Conservation (phyloP, 2,329 filamentous ascomycete species). For the Thermoascus crustaceus region DNA sequence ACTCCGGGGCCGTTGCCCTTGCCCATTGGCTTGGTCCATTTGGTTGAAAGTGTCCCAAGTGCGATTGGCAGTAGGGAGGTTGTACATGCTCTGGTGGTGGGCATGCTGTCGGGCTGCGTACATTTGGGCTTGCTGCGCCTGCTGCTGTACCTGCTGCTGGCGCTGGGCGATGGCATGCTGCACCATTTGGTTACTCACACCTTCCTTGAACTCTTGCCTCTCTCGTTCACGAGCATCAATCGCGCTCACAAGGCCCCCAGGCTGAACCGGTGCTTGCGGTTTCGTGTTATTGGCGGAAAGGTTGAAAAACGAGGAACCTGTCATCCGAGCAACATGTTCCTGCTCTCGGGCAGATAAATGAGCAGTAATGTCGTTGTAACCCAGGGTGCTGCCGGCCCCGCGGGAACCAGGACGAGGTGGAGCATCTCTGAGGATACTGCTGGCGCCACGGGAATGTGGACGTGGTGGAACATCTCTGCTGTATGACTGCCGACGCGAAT, state of each 20-base stretch:
- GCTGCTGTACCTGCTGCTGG: slow-evolving; percentile 47
- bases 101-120: slow-evolving; percentile 12
- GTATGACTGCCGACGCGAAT: slow-evolving; percentile 26
- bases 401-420: slow-evolving; percentile 47
- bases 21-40: slow-evolving; percentile 13
- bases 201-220: slow-evolving; percentile 61
- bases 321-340: slow-evolving; percentile 76
- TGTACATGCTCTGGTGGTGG: slow-evolving; percentile 25
- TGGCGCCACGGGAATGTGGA: slow-evolving; percentile 49
- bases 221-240: slow-evolving; percentile 76
- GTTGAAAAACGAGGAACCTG: slow-evolving; percentile 66
- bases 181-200: slow-evolving; percentile 60
- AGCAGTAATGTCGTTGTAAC: slow-evolving; percentile 43
- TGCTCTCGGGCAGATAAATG: slow-evolving; percentile 80
- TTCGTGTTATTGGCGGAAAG: slow-evolving; percentile 50
- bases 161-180: slow-evolving; percentile 64
- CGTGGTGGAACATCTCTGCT: slow-evolving; percentile 35
- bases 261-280: slow-evolving; percentile 40
- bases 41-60: slow-evolving; percentile 31
- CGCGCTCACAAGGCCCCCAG: slow-evolving; percentile 62
- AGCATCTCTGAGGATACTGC: too few species aligned
- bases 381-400: slow-evolving; percentile 46
- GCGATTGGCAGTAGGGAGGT: slow-evolving; percentile 26
- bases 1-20: slow-evolving; percentile 27
- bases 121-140: slow-evolving; percentile 26